Evolutionary conservation across 495 filamentous ascomycete genomes (phyloP), one percentile per base, ranked within the genome.

Genomic region (Penicillium arizonense): DNA sequence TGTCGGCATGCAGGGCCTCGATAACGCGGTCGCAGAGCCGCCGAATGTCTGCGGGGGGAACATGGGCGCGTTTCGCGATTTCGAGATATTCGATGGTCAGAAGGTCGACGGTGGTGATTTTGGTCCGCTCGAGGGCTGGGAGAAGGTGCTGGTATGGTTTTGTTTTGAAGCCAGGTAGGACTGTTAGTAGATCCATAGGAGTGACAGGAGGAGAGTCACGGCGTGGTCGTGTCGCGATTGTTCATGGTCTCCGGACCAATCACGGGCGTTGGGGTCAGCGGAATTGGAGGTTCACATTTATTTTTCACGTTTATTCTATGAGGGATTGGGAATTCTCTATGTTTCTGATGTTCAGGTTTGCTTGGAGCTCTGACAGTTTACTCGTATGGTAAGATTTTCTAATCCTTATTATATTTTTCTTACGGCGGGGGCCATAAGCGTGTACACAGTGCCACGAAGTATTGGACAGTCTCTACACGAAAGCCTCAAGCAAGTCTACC

Each of bases 11-110:
- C 42, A 96, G 64, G 5, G 82, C 82, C 9, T 77, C 68, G 23
- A 89, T 68, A 30, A 96, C 71, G 41, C 84, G 81, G 50, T 75
- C 66, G 50, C 77, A 77, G 23, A 97, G 77, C 30, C 86, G 81
- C 60, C 82, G 86, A 55, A 96, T 77, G 55, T 96, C 89, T 26
- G 87, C 80, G 6, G 91, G 74, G 3, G 92, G 90, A 5, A 95
- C 78, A 56, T 89, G 87, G 26, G 90, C 91, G 63, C 90, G 85
- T 71, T 88, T 93, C 43, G 90, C 89, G 61, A 98, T 82, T 60
- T 96, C 90, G 46, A 87, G 76, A 7, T 83, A 77, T 68, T 96
- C 87, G 57, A 95, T 84, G 1, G 88, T 89, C 59, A 98, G 78
- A 33, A 98, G 84, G 64, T 98, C 94, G 55, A 84, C 85, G 21